Evolutionary conservation across 495 filamentous ascomycete species (phyloP).

Genomic region (Penicillium cataractarum): DNA sequence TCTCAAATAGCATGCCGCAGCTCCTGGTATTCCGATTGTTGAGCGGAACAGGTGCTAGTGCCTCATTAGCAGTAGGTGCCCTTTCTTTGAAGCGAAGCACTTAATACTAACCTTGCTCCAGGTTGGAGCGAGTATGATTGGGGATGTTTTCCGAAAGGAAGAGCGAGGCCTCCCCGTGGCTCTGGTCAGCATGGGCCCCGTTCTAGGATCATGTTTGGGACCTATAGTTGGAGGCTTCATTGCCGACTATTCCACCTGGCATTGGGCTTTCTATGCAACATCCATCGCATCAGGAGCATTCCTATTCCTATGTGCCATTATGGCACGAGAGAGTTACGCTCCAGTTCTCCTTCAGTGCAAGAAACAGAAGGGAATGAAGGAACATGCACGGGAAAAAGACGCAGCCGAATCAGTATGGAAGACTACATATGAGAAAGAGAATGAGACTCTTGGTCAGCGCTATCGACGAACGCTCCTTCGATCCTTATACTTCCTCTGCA

Average conservation of each 20-base stretch:
- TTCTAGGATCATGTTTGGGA: conserved; percentile 58
- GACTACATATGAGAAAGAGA: background rate
- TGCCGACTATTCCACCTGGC: conserved; percentile 50
- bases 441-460: background rate
- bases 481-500: conserved; percentile 50
- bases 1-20: background rate
- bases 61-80: background rate
- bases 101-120: conserved; percentile 36
- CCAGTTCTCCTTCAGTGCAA: background rate
- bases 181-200: conserved; percentile 55
- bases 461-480: conserved; percentile 27
- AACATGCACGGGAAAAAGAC: background rate
- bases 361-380: background rate
- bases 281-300: conserved; percentile 59
- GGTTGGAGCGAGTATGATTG: conserved; percentile 38
- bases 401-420: background rate
- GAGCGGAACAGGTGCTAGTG: conserved; percentile 3
- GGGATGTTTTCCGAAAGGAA: conserved; percentile 57
- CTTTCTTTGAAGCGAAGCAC: background rate
- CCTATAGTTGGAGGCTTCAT: conserved; percentile 61
- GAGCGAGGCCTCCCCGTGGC: conserved; percentile 61
- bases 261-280: conserved; percentile 45
- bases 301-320: background rate
- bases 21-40: background rate
- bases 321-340: background rate